Evolutionary conservation across 2,329 filamentous ascomycete species (phyloP).

Genomic region (Fusarium nisikadoi): DNA sequence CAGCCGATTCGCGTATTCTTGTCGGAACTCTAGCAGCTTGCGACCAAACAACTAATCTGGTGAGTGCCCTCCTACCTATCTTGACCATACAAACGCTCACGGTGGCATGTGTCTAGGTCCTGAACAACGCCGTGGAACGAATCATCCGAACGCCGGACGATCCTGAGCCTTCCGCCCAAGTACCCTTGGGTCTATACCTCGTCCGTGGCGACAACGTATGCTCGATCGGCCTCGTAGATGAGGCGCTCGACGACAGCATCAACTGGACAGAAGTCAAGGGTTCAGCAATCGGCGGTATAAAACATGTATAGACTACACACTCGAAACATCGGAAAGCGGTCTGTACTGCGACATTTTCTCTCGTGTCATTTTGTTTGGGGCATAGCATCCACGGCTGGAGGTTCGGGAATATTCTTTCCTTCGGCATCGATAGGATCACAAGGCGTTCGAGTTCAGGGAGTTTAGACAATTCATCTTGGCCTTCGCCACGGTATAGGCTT

Average conservation of each 20-base stretch:
- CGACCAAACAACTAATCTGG: conserved; percentile 92
- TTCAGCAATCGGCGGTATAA: conserved; percentile 83
- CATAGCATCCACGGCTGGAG: conserved; percentile 29
- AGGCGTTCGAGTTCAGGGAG: conserved; percentile 45
- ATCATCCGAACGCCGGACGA: conserved; percentile 90
- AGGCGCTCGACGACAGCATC: conserved; percentile 87
- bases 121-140: conserved; percentile 85
- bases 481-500: conserved; percentile 33
- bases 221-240: conserved; percentile 88
- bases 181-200: conserved; percentile 88
- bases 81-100: conserved; percentile 28
- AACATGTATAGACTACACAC: conserved; percentile 65
- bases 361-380: conserved; percentile 32
- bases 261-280: conserved; percentile 94
- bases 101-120: conserved; percentile 63
- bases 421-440: conserved; percentile 32
- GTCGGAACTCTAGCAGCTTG: conserved; percentile 85
- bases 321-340: conserved; percentile 4
- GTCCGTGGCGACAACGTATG: conserved; percentile 96
- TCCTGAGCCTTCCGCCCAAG: conserved; percentile 80
- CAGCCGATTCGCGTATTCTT: conserved; percentile 88
- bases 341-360: background rate
- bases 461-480: conserved; percentile 43
- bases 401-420: conserved; percentile 7
- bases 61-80: conserved; percentile 47